A percentile compares a stretch with the other conserved stretches of the same genome.
Evolutionary conservation across 768 basidiomycete genomes (phyloP).

Genomic region (Fomitopsis serialis): DNA sequence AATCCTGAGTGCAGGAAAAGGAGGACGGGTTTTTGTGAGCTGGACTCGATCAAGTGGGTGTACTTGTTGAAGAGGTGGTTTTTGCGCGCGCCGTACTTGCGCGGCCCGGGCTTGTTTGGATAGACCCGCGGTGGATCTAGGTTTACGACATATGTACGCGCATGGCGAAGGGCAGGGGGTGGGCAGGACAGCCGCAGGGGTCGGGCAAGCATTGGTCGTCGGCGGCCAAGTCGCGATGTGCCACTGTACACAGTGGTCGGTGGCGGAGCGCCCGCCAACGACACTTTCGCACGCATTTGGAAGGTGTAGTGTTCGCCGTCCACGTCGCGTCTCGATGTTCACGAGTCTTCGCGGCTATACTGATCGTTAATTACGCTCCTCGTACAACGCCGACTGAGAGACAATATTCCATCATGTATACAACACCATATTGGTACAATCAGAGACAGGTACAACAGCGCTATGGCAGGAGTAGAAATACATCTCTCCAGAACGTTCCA

Average conservation of each 20-base stretch:
- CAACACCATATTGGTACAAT: background rate
- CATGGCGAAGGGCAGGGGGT: constrained; percentile 4
- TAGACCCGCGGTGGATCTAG: constrained; percentile 36
- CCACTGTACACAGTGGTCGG: background rate
- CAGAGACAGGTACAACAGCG: background rate
- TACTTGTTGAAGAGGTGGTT: constrained; percentile 79
- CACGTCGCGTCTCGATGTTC: background rate
- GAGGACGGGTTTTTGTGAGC: constrained; percentile 56
- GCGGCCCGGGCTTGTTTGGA: constrained; percentile 49
- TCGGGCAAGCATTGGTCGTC: constrained; percentile 12
- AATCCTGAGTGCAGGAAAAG: constrained; percentile 79
- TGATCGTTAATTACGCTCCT: no score
- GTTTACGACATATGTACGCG: constrained; percentile 11
- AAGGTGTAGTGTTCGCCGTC: constrained; percentile 1
- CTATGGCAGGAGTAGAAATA: no score
- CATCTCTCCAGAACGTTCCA: no score
- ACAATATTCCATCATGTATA: no score
- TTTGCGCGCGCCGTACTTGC: constrained; percentile 77
- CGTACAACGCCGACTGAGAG: no score
- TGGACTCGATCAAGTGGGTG: constrained; percentile 58
- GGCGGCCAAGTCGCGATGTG: background rate
- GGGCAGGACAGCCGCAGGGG: constrained; percentile 6
- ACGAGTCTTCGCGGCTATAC: no score
- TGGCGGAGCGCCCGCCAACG: background rate
- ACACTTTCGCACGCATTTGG: background rate